These are phyloP conservation scores for Pythium rhizo-oryzae DNA, from an alignment of 352 stramenopile genomes.

Conservation along the genomic window DNA sequence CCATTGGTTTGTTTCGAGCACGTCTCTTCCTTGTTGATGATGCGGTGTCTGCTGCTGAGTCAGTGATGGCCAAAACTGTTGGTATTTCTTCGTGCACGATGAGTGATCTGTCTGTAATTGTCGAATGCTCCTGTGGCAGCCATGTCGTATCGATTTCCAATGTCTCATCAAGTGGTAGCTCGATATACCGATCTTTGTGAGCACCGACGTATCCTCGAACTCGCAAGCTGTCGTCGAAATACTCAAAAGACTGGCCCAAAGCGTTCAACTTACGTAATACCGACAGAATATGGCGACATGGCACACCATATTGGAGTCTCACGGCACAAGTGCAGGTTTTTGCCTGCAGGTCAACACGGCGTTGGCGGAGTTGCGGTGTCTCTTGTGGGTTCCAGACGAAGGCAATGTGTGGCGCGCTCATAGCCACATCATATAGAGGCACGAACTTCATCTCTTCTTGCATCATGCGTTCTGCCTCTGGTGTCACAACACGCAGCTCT, in stretches of 20 bases:
- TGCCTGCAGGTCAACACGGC: conserved; percentile 49
- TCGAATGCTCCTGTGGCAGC: conserved; percentile 32
- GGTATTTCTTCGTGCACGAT: neutral
- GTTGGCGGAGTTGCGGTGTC: conserved; percentile 40
- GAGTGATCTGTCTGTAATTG: conserved; percentile 1
- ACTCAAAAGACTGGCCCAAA: conserved; percentile 39
- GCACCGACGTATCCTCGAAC: conserved; percentile 47
- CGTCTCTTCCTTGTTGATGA: conserved; percentile 35
- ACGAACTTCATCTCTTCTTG: conserved; percentile 44
- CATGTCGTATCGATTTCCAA: conserved; percentile 37
- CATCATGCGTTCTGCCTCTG: conserved; percentile 47
- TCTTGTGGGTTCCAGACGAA: conserved; percentile 53
- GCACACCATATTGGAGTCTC: conserved; percentile 44
- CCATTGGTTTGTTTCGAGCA: conserved; percentile 32
- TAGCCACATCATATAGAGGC: conserved; percentile 43
- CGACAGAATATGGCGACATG: conserved; percentile 48
- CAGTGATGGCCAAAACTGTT: neutral
- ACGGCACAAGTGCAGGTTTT: conserved; percentile 51
- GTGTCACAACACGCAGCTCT: conserved; percentile 45
- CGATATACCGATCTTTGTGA: conserved; percentile 42
- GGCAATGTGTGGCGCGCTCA: conserved; percentile 46
- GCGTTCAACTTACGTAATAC: conserved; percentile 41
- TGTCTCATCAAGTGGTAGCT: conserved; percentile 51
- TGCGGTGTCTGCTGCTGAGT: neutral
- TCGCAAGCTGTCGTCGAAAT: conserved; percentile 56